Percentiles rank a stretch among this genome's conserved stretches.
Conservation (phyloP, 345 rosid genomes). For the Acer yangbiense region DNA sequence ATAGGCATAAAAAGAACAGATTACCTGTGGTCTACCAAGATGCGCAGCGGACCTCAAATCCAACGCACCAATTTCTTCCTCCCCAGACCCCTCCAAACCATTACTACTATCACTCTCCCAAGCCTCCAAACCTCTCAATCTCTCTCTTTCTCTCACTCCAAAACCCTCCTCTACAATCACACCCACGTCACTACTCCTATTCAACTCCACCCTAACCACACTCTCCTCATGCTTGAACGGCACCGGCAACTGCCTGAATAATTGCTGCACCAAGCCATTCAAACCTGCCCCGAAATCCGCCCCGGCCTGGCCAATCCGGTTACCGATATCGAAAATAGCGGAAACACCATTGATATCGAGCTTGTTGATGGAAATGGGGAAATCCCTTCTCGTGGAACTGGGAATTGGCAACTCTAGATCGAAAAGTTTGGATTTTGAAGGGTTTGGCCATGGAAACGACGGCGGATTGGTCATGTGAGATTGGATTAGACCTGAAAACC, state of each 20-base stretch:
- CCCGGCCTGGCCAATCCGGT: constrained; percentile 83
- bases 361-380: constrained; percentile 42
- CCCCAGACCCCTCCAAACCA: constrained; percentile 36
- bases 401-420: constrained; percentile 69
- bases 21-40: constrained; percentile 74
- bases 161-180: constrained; percentile 36
- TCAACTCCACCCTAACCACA: constrained; percentile 25
- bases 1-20: neutral
- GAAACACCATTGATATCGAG: constrained; percentile 62
- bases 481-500: constrained; percentile 80
- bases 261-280: constrained; percentile 78
- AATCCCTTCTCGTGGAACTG: constrained; percentile 45
- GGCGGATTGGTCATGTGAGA: constrained; percentile 66
- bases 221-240: constrained; percentile 66
- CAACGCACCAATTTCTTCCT: constrained; percentile 56
- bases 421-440: constrained; percentile 57
- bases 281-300: constrained; percentile 79
- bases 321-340: constrained; percentile 75
- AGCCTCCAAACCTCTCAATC: constrained; percentile 44
- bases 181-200: constrained; percentile 33
- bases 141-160: constrained; percentile 36
- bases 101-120: constrained; percentile 33
- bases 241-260: constrained; percentile 68
- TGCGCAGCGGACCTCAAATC: constrained; percentile 54
- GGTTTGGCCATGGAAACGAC: constrained; percentile 69